Percentiles rank a stretch among this genome's conserved stretches.
These are phyloP conservation scores for Tricholoma matsutake DNA, from an alignment of 768 basidiomycete genomes.

Conservation along the genomic window DNA sequence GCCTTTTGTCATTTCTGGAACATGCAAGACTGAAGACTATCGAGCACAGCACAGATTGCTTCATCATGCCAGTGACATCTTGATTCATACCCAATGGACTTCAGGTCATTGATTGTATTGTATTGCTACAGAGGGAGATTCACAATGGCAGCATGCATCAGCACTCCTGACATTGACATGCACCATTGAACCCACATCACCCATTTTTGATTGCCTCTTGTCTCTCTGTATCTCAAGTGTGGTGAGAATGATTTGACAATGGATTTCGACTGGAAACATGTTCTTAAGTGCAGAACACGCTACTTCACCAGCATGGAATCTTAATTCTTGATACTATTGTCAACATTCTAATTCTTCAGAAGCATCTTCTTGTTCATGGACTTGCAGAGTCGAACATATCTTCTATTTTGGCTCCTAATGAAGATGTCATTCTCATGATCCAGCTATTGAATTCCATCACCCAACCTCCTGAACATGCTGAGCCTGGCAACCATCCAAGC, in stretches of 20 bases:
- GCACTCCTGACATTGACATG: no score
- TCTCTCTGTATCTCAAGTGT: constrained; percentile 2
- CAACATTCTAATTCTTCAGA: constrained; percentile 12
- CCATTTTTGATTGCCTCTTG: no score
- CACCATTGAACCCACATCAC: no score
- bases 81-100: no score
- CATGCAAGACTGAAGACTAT: no score
- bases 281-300: constrained; percentile 26
- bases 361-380: constrained; percentile 16
- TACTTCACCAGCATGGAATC: constrained; percentile 22
- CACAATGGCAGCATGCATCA: no score
- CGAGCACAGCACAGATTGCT: no score
- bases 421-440: neutral
- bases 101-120: no score
- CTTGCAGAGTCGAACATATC: constrained; percentile 4
- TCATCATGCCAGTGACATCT: no score
- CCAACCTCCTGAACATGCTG: neutral
- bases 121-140: no score
- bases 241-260: constrained; percentile 25
- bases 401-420: constrained; percentile 23
- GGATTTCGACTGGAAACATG: constrained; percentile 31
- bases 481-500: neutral
- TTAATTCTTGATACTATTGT: constrained; percentile 17
- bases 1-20: no score
- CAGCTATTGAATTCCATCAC: neutral